Evolutionary conservation across 192 early-diverging fungal genomes (phyloP).

Genomic region (Thoreauomyces humboldtii): DNA sequence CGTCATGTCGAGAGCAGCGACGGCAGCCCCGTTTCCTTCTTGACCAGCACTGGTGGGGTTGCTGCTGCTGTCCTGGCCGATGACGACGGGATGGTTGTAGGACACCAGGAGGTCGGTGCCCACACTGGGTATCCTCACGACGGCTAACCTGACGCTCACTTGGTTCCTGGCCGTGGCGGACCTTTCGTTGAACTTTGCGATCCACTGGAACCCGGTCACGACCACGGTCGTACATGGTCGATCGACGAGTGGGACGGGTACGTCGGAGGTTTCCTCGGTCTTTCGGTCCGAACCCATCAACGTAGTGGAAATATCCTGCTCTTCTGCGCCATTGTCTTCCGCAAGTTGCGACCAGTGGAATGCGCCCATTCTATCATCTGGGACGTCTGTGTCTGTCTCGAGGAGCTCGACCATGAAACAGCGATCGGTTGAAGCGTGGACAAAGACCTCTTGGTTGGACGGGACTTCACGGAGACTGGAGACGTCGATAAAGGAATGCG

Average conservation of each 20-base stretch:
- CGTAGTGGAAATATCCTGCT: conserved; percentile 41
- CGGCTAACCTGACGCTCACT: conserved; percentile 67
- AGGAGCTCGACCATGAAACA: conserved; percentile 88
- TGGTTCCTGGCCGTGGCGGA: conserved; percentile 51
- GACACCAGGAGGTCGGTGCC: conserved; percentile 76
- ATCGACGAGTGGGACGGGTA: not conserved
- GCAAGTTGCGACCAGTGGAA: conserved; percentile 82
- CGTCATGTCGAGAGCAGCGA: not conserved
- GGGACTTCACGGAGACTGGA: conserved; percentile 82
- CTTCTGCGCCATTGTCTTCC: conserved; percentile 68
- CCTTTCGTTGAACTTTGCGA: conserved; percentile 79
- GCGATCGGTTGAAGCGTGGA: conserved; percentile 63
- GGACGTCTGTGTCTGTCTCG: conserved; percentile 54
- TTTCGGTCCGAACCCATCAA: no score
- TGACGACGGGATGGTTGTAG: conserved; percentile 63
- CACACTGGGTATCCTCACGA: conserved; percentile 67
- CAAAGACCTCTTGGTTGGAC: conserved; percentile 92
- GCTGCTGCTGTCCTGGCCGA: conserved; percentile 45
- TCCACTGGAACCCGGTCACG: conserved; percentile 62
- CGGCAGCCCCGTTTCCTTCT: not conserved
- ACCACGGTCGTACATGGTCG: conserved; percentile 46
- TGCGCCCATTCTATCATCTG: conserved; percentile 50
- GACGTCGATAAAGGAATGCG: no score
- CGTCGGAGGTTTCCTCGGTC: no score
- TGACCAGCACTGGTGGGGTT: not conserved